Percentiles rank a stretch among this genome's conserved stretches.
These are phyloP conservation scores for Crithidia sp. DNA, from an alignment of 208 protist species.

Conservation along the genomic window DNA sequence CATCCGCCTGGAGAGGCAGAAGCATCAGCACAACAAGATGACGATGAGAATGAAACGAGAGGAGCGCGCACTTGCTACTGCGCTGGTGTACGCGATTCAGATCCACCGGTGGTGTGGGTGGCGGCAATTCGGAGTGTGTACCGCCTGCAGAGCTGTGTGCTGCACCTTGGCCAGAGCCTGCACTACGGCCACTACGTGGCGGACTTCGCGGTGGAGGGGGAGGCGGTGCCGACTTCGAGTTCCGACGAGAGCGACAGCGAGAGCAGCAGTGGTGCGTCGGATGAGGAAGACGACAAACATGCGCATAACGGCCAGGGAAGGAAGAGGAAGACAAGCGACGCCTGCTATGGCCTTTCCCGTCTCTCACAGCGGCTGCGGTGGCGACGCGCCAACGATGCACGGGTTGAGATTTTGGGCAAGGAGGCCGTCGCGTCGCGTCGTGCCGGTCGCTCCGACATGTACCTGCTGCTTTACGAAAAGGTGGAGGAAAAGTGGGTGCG, in stretches of 20 bases:
- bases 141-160: slow-evolving; percentile 46
- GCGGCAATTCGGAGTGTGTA: slow-evolving; percentile 48
- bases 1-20: no score
- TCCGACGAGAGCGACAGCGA: not conserved
- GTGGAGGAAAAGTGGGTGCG: slow-evolving; percentile 47
- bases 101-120: not conserved
- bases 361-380: slow-evolving; percentile 21
- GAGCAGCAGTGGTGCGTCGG: not conserved
- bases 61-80: not conserved
- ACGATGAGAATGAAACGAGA: not conserved
- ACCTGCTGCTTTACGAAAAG: slow-evolving; percentile 78
- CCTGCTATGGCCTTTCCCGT: no score
- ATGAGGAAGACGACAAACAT: not conserved
- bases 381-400: slow-evolving; percentile 59
- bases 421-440: slow-evolving; percentile 21
- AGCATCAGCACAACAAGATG: not conserved
- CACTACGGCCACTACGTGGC: slow-evolving; percentile 74
- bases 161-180: slow-evolving; percentile 56
- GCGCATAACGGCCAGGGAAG: not conserved
- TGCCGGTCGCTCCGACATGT: slow-evolving; percentile 38
- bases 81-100: not conserved
- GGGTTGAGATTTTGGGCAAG: slow-evolving; percentile 33
- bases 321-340: not conserved
- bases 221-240: not conserved
- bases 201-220: slow-evolving; percentile 47